These are phyloP conservation scores for Erigeron philadelphicus DNA, from an alignment of 140 eudicot species.

Conservation along the genomic window DNA sequence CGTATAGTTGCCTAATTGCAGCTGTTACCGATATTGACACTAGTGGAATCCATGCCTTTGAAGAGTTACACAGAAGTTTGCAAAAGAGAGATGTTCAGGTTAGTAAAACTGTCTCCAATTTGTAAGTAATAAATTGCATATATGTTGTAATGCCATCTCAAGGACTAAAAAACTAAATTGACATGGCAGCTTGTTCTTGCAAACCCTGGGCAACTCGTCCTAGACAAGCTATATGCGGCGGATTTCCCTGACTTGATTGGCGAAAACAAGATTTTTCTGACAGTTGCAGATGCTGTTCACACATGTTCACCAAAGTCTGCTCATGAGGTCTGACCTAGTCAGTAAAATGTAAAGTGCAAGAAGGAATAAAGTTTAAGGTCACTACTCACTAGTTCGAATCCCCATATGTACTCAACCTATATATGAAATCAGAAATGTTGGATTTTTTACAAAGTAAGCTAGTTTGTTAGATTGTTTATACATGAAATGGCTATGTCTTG, in stretches of 20 bases:
- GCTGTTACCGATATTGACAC: constrained; percentile 89
- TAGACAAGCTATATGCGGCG: constrained; percentile 65
- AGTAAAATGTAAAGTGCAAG: constrained; percentile 7
- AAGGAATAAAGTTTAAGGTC: not conserved
- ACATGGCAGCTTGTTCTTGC: constrained; percentile 61
- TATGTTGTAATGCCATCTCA: not conserved
- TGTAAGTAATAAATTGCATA: too few species aligned
- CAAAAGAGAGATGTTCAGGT: constrained; percentile 63
- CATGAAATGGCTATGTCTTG: not conserved
- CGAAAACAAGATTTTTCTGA: constrained; percentile 62
- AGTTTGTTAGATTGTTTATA: not conserved
- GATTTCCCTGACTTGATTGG: constrained; percentile 50
- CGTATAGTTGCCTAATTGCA: constrained; percentile 22
- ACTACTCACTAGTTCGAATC: too few species aligned
- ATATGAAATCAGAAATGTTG: not conserved
- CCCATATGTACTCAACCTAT: too few species aligned
- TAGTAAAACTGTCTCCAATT: constrained; percentile 1
- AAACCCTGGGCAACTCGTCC: constrained; percentile 61
- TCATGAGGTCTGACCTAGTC: constrained; percentile 35
- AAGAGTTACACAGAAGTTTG: constrained; percentile 57
- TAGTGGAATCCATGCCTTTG: constrained; percentile 79
- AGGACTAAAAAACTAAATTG: constrained; percentile 9
- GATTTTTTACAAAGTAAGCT: not conserved
- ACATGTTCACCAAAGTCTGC: constrained; percentile 50
- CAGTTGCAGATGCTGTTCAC: constrained; percentile 70